phyloP scores from a whole-genome alignment of 2,329 filamentous ascomycete species.

The Pyrenochaeta sp. region DNA sequence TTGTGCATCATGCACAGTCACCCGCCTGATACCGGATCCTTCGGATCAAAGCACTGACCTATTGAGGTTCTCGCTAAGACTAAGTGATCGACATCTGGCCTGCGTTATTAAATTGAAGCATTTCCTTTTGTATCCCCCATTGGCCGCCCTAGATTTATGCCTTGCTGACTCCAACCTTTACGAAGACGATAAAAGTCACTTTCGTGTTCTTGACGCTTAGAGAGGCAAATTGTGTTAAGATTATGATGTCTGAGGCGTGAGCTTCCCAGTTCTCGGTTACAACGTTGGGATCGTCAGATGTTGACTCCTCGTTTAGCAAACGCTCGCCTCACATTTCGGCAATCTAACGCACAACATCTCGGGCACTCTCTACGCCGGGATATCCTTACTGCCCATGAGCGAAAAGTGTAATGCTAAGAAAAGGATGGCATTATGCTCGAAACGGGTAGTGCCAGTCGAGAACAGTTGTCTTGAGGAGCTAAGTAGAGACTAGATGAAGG shows the following conservation, averaged over 20 bases:
- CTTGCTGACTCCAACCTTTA: not conserved
- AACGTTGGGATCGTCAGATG: not conserved
- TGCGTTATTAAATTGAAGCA: not conserved
- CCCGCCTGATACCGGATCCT: too few relatives aligned
- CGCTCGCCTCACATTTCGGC: not conserved
- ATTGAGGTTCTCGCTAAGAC: too few relatives aligned
- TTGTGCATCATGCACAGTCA: too few relatives aligned
- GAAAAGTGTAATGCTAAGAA: too few relatives aligned
- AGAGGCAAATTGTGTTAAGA: not conserved
- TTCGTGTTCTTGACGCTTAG: not conserved
- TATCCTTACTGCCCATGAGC: not conserved
- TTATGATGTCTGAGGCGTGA: not conserved
- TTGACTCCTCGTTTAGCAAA: not conserved
- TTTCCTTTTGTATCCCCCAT: not conserved
- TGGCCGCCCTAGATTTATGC: not conserved
- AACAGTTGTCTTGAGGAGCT: too few relatives aligned
- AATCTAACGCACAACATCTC: not conserved
- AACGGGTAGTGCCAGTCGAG: too few relatives aligned
- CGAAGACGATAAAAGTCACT: not conserved
- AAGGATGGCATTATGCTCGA: not conserved
- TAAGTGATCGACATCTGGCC: not conserved
- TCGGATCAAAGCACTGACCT: too few relatives aligned
- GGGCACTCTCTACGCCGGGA: not conserved
- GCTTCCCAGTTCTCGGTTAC: not conserved
- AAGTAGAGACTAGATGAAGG: too few relatives aligned